A percentile compares a stretch with the other conserved stretches of the same genome.
Evolutionary conservation across 129 eudicot genomes (phyloP).

Genomic region (Artemisia annua): DNA sequence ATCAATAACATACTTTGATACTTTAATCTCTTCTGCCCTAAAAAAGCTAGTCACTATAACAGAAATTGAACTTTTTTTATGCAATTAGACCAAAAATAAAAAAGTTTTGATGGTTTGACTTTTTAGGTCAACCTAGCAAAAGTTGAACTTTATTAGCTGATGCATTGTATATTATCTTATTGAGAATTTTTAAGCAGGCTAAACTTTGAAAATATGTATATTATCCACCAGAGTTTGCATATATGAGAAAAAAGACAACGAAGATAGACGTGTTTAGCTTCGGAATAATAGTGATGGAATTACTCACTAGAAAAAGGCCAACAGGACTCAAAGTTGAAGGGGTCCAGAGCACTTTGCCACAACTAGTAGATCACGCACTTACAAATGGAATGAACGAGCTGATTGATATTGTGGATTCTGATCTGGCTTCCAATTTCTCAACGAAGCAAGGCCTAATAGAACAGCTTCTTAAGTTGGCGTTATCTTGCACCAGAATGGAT

Average conservation of each 20-base stretch:
- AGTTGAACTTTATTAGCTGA: not conserved
- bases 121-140: not conserved
- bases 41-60: not conserved
- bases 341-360: constrained; percentile 61
- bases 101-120: not conserved
- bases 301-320: constrained; percentile 70
- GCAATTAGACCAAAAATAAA: not conserved
- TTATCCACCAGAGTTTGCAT: constrained; percentile 64
- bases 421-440: constrained; percentile 41
- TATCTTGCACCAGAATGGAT: constrained; percentile 56
- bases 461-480: constrained; percentile 65
- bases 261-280: constrained; percentile 92
- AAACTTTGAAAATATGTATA: not conserved
- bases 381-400: constrained; percentile 40
- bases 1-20: not conserved
- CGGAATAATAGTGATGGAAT: constrained; percentile 82
- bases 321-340: constrained; percentile 68
- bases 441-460: constrained; percentile 45
- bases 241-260: constrained; percentile 79
- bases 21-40: not conserved
- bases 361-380: constrained; percentile 49
- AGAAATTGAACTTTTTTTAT: too few relatives aligned
- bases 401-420: constrained; percentile 54
- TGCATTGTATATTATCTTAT: not conserved
- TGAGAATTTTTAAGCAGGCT: not conserved